Conservation (phyloP, 1,284 basidiomycete species). For the Ganoderma leucocontextum region DNA sequence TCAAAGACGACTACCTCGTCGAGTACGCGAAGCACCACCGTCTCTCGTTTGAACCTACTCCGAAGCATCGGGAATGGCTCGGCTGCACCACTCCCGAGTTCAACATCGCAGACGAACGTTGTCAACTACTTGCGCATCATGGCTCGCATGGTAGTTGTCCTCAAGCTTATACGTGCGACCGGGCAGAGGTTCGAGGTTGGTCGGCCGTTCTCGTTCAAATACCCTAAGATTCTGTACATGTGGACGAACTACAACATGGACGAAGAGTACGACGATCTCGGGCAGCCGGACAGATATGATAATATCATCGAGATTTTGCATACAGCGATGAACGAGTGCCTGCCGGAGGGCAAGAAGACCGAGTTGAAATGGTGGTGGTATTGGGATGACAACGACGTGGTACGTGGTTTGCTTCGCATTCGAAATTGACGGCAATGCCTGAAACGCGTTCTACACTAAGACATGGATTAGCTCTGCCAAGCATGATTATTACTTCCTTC, state of each 20-base stretch:
- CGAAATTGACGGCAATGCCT: neutral
- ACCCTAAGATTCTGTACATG: constrained; percentile 11
- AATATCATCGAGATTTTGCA: neutral
- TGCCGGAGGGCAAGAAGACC: neutral
- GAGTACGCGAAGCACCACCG: constrained; percentile 7
- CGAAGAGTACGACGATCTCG: neutral
- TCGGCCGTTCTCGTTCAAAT: constrained; percentile 9
- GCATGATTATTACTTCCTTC: neutral
- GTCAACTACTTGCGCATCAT: neutral
- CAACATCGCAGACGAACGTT: constrained; percentile 7
- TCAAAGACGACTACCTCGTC: constrained; percentile 7
- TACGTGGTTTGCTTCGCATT: neutral
- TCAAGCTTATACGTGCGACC: neutral
- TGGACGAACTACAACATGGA: constrained; percentile 12
- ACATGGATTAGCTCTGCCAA: neutral
- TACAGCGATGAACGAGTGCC: constrained; percentile 8
- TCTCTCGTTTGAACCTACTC: neutral
- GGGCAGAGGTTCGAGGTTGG: neutral
- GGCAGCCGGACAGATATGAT: neutral
- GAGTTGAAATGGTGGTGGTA: constrained; percentile 15
- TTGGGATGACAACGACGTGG: constrained; percentile 8
- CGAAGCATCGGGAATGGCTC: neutral
- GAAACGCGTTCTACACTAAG: neutral
- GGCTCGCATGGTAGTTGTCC: neutral
- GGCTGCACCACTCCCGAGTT: neutral